Conservation (phyloP, 2,329 filamentous ascomycete species). For the Fusarium xyrophilum region DNA sequence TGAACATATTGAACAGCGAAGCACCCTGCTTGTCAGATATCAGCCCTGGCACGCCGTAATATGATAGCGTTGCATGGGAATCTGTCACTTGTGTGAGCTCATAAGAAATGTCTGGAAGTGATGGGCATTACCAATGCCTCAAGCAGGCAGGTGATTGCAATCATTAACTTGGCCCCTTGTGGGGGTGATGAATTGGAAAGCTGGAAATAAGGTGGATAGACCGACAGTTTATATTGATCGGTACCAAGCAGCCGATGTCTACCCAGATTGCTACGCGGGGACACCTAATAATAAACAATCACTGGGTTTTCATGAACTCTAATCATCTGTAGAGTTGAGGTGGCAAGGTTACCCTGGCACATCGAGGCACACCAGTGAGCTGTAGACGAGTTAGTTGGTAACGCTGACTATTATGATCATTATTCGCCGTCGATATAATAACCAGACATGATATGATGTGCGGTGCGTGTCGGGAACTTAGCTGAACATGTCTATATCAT, state of each 20-base stretch:
- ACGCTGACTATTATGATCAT: not conserved
- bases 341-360: not conserved
- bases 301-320: not conserved
- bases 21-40: constrained; percentile 27
- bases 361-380: not conserved
- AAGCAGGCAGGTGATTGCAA: constrained; percentile 6
- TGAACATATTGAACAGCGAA: constrained; percentile 15
- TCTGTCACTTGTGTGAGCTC: constrained; percentile 35
- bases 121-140: constrained; percentile 11
- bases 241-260: constrained; percentile 2
- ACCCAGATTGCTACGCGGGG: not conserved
- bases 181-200: constrained; percentile 7
- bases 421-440: constrained; percentile 2
- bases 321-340: constrained; percentile 1
- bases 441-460: constrained; percentile 16
- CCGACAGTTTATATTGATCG: not conserved
- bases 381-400: not conserved
- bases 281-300: not conserved
- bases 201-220: constrained; percentile 17
- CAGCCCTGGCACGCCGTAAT: constrained; percentile 22
- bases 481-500: not conserved
- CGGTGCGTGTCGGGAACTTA: constrained; percentile 4
- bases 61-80: constrained; percentile 35
- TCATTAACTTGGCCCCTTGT: constrained; percentile 6
- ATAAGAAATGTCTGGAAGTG: constrained; percentile 26